These are phyloP conservation scores for Spathaspora girioi DNA, from an alignment of 805 yeast species.

Conservation along the genomic window DNA sequence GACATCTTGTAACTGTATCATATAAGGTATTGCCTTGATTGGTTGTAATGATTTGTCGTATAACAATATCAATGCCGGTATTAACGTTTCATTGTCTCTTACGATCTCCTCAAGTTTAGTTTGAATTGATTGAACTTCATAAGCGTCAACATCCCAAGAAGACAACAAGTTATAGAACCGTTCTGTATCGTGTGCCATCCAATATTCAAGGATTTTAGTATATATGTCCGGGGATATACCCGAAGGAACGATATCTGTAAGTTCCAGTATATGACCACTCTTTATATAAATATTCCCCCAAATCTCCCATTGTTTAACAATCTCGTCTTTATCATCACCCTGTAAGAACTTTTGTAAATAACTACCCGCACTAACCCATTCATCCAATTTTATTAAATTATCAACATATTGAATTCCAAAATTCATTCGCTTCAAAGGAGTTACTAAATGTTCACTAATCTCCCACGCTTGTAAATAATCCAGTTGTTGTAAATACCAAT, in stretches of 20 bases:
- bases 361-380: slow-evolving; percentile 55
- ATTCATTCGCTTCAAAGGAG: slow-evolving; percentile 46
- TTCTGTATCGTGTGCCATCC: slow-evolving; percentile 26
- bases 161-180: slow-evolving; percentile 42
- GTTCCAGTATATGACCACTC: slow-evolving; percentile 38
- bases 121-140: slow-evolving; percentile 43
- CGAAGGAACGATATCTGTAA: slow-evolving; percentile 59
- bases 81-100: slow-evolving; percentile 26
- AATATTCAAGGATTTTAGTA: slow-evolving; percentile 46
- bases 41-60: slow-evolving; percentile 59
- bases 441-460: slow-evolving; percentile 57
- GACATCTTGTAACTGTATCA: slow-evolving; percentile 53
- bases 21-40: slow-evolving; percentile 58
- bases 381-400: slow-evolving; percentile 32
- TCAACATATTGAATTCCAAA: slow-evolving; percentile 60
- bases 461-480: slow-evolving; percentile 73
- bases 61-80: slow-evolving; percentile 47
- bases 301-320: slow-evolving; percentile 53
- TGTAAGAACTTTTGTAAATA: slow-evolving; percentile 36
- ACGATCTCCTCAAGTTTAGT: slow-evolving; percentile 44
- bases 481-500: slow-evolving; percentile 64
- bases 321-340: slow-evolving; percentile 21
- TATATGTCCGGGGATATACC: slow-evolving; percentile 28
- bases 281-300: slow-evolving; percentile 56
- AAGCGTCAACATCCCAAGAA: slow-evolving; percentile 58